Conservation (phyloP, 805 yeast species). For the Osmozyma mogii region DNA sequence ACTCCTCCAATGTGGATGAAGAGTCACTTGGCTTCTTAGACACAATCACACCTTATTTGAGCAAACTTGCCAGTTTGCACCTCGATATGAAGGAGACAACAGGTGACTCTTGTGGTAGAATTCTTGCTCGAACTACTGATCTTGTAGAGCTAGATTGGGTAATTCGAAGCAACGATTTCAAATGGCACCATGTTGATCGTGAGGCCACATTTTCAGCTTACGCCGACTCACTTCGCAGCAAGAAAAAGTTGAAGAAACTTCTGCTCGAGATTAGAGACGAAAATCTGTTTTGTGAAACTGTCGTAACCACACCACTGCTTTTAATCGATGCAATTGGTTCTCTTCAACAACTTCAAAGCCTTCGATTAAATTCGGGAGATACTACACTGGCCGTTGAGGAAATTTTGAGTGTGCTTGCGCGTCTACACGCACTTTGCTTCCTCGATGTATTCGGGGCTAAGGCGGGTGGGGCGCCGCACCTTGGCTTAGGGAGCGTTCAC, state of each 20-base stretch:
- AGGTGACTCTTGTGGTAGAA: slow-evolving; percentile 32
- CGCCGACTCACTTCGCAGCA: slow-evolving; percentile 15
- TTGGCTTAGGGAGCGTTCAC: slow-evolving; percentile 46
- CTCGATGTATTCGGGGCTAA: slow-evolving; percentile 42
- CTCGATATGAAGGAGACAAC: slow-evolving; percentile 36
- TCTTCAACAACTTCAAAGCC: slow-evolving; percentile 16
- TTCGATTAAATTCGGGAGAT: slow-evolving; percentile 33
- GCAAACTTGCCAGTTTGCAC: slow-evolving; percentile 17
- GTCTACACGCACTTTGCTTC: slow-evolving; percentile 18
- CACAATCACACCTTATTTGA: slow-evolving; percentile 17
- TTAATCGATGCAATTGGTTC: not conserved
- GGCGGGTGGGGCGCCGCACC: slow-evolving; percentile 46
- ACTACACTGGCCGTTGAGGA: slow-evolving; percentile 10
- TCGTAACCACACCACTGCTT: slow-evolving; percentile 15
- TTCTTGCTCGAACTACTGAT: slow-evolving; percentile 19
- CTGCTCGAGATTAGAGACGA: slow-evolving; percentile 37
- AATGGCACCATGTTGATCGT: slow-evolving; percentile 3
- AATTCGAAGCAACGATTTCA: slow-evolving; percentile 32
- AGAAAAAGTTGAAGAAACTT: slow-evolving; percentile 18
- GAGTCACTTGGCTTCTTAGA: slow-evolving; percentile 23
- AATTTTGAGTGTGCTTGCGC: slow-evolving; percentile 15
- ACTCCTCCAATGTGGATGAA: too few species aligned
- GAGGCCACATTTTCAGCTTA: slow-evolving; percentile 8
- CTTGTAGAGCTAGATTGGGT: slow-evolving; percentile 33
- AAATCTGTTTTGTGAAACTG: slow-evolving; percentile 21